Conservation (phyloP, 441 rosid species). For the Erodium moschatum region DNA sequence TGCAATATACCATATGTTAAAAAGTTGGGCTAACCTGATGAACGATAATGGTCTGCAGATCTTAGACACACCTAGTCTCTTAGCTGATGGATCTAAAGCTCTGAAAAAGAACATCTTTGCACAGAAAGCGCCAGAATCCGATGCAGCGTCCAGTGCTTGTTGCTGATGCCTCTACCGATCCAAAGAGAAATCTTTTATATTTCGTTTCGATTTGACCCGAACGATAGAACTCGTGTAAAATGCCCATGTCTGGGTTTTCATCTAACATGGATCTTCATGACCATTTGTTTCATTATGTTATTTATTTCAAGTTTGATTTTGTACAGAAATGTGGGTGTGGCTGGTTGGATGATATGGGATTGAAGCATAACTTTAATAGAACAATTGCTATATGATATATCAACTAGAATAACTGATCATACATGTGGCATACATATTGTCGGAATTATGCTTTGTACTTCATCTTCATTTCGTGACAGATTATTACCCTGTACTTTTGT, state of each 20-base stretch:
- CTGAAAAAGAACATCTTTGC: slow-evolving; percentile 78
- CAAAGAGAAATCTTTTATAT: slow-evolving; percentile 3
- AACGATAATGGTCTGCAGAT: slow-evolving; percentile 36
- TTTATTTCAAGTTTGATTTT: neutral
- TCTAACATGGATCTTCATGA: too few species aligned
- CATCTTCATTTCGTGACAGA: too few species aligned
- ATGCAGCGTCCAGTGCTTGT: slow-evolving; percentile 44
- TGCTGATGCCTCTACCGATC: slow-evolving; percentile 38
- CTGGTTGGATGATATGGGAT: neutral
- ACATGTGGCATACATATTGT: too few species aligned
- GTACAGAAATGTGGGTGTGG: neutral
- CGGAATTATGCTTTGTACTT: too few species aligned
- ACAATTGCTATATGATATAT: neutral
- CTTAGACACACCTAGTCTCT: slow-evolving; percentile 73
- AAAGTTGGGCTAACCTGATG: neutral
- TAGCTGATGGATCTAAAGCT: slow-evolving; percentile 68
- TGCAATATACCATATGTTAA: neutral
- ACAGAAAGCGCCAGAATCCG: slow-evolving; percentile 52
- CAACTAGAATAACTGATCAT: too few species aligned
- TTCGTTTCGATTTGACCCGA: neutral
- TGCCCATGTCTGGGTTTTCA: too few species aligned
- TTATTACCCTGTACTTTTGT: too few species aligned
- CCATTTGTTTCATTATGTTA: too few species aligned
- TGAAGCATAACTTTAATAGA: neutral
- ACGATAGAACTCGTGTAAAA: slow-evolving; percentile 16